Base-by-base conservation (phyloP, 306 rosid genomes). In the Gynostemma pentaphyllum region DNA sequence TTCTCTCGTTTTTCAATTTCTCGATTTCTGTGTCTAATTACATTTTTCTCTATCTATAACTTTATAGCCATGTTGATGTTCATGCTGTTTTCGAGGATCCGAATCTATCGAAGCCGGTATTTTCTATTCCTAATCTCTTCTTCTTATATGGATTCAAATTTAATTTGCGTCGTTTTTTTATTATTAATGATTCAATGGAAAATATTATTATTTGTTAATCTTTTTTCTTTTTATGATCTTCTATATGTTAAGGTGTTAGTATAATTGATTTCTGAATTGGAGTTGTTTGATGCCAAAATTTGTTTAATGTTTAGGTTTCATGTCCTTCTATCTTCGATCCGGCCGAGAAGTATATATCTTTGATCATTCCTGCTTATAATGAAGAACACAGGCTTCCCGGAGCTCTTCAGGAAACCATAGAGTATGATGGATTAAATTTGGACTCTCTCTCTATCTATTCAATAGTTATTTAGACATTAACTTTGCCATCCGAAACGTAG, bases 301-400 rank as follows among this genome's bases (percentile, higher is more conserved):
- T 63, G 66, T 71, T 41, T 67, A 30, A 1, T 66, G 39, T 61
- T 41, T 46, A 91, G 95, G 96, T 87, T 78, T 81, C 81, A 34
- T 91, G 95, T 56, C 86, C 97, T 54, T 80, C 83, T 23, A 73
- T 88, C 71, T 85, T 74, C 65, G 92, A 87, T 85, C 96, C 95
- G 39, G 91, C 97, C 0, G 81, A 87, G 44, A 91, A 91, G 78
- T 91, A 85, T 79, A 70, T 91, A 14, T 88, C 96, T 62, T 77
- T 91, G 81, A 86, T 91, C 37, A 69, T 88, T 65, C 98, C 95
- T 39, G 92, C 96, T 24, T 91, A 77, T 76, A 91, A 88, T 64
- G 96, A 88, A 70, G 92, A 91, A 75, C 81, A 70, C 40, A 83
- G 98, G 71, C 96, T 91, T 72, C 95, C 96, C 14, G 78, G 79